Evolutionary conservation across 1,139 yeast species (phyloP), one percentile per base, ranked within the genome.

Genomic region (Nadsonia starkeyi-henricii): DNA sequence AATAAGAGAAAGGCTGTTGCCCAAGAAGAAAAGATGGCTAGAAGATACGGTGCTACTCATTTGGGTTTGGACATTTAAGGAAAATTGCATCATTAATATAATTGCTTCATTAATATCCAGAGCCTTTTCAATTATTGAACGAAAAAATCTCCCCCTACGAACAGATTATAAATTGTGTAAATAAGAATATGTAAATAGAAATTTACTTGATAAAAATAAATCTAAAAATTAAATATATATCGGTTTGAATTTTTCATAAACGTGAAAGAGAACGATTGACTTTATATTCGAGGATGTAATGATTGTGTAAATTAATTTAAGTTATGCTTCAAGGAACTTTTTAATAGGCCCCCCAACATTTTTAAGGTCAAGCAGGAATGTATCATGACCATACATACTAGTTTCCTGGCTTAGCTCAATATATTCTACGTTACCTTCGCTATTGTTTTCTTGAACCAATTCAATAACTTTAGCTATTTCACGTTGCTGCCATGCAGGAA

Each of bases 401-500:
- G 83, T 72, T 47, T 83, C 85, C 50, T 77, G 79, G 36, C 88
- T 79, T 51, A 88, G 70, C 60, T 88, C 96, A 49, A 79, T 71
- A 61, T 85, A 85, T 52, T 70, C 68, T 46, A 82, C 71, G 23
- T 48, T 48, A 20, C 50, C 53, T 2, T 50, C 51, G 20, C 54
- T 52, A 13, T 53, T 52, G n/a, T 51, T 53, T 45, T 69, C 68
- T 8, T 59, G 52, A 43, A 60, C 58, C 26, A 67, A 65, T 41
- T 71, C 67, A 47, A 88, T 70, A 37, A 79, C 77, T 18, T 77
- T 75, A 33, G 79, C 81, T 49, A 86, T 79, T 61, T 89, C 96
- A 49, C 81, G 68, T 64, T 88, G 97, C 65, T 89, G 96, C 95
- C 95, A 85, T 42, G 82, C 86, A 1, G 97, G 97, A 70, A 88